Evolutionary conservation across 2,329 filamentous ascomycete genomes (phyloP).

Genomic region (Phaeosphaeriaceae sp.): DNA sequence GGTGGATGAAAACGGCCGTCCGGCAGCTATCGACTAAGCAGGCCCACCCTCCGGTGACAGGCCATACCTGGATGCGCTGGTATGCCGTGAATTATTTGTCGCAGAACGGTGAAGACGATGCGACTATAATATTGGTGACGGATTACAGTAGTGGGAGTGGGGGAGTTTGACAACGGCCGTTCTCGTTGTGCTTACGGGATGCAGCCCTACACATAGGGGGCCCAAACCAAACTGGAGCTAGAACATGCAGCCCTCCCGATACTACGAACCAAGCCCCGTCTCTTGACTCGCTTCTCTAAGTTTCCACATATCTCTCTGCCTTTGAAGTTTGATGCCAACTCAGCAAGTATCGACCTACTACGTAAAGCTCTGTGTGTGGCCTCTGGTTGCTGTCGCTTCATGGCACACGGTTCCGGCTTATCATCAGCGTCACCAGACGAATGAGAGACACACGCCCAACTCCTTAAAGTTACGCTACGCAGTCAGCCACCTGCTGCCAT

Average conservation of each 20-base stretch:
- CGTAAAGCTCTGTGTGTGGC: constrained; percentile 25
- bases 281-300: constrained; percentile 30
- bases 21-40: not conserved
- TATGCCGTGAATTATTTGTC: not conserved
- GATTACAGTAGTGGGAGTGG: not conserved
- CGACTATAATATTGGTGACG: not conserved
- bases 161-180: not conserved
- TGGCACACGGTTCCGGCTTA: constrained; percentile 24
- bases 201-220: constrained; percentile 22
- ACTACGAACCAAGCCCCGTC: constrained; percentile 23
- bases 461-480: constrained; percentile 33
- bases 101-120: constrained; percentile 2
- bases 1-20: not conserved
- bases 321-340: constrained; percentile 5
- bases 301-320: constrained; percentile 26
- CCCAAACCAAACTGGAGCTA: constrained; percentile 23
- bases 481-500: constrained; percentile 35
- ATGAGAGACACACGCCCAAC: constrained; percentile 27
- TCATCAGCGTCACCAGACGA: constrained; percentile 14
- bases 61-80: not conserved
- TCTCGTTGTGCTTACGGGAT: constrained; percentile 21
- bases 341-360: constrained; percentile 25
- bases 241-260: constrained; percentile 27
- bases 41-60: not conserved
- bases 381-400: constrained; percentile 24